phyloP scores from a whole-genome alignment of 2,329 filamentous ascomycete species.

The Exophiala sp. region DNA sequence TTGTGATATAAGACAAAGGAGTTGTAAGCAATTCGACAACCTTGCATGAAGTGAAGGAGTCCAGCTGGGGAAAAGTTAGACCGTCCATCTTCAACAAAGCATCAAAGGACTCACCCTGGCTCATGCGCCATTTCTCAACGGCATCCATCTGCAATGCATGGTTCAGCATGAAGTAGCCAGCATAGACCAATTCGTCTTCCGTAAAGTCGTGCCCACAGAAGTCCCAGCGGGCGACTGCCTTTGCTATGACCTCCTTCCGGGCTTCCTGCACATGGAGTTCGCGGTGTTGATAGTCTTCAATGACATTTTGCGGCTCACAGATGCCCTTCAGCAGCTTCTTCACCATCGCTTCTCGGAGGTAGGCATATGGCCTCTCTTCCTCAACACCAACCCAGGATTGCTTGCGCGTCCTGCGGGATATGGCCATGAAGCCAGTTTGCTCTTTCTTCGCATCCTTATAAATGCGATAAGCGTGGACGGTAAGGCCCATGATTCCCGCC shows the following conservation, averaged over 20 bases:
- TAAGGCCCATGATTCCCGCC: conserved; percentile 67
- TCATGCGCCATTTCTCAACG: conserved; percentile 71
- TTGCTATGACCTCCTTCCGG: conserved; percentile 59
- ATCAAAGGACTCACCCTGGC: conserved; percentile 54
- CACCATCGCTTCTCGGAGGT: conserved; percentile 88
- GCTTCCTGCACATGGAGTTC: conserved; percentile 63
- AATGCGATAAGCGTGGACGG: conserved; percentile 76
- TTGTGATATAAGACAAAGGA: conserved; percentile 96
- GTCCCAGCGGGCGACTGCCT: conserved; percentile 69
- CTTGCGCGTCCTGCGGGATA: conserved; percentile 66
- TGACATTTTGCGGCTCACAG: conserved; percentile 61
- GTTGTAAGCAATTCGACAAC: conserved; percentile 91
- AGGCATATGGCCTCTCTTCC: conserved; percentile 79
- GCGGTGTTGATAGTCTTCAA: conserved; percentile 57
- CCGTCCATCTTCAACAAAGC: conserved; percentile 36
- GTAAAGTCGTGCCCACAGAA: conserved; percentile 86
- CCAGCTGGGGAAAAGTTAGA: conserved; percentile 53
- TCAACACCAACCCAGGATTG: conserved; percentile 87
- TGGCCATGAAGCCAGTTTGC: conserved; percentile 63
- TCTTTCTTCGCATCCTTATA: conserved; percentile 70
- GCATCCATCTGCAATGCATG: conserved; percentile 79
- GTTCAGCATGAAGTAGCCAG: conserved; percentile 79
- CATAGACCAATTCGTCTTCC: conserved; percentile 85
- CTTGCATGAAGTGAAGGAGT: conserved; percentile 76
- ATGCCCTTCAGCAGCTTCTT: conserved; percentile 85